phyloP scores from a whole-genome alignment of 495 filamentous ascomycete species.

The Pseudoneurospora amorphoporcata region DNA sequence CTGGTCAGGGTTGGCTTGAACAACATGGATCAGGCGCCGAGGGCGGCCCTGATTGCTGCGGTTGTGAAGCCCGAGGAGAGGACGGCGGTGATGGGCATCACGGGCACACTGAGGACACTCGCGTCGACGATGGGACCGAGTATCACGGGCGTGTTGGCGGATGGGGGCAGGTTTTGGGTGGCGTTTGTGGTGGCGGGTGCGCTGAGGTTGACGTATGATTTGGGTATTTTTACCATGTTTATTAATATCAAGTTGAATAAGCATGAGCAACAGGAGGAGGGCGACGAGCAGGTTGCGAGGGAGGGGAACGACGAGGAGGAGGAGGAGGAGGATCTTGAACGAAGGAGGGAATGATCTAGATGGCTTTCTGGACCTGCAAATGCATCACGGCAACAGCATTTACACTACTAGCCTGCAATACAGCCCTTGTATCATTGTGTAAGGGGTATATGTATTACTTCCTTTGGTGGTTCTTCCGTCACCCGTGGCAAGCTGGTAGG shows the following conservation, averaged over 20 bases:
- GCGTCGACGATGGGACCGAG: conserved; percentile 55
- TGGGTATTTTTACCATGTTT: conserved; percentile 63
- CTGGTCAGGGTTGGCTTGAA: conserved; percentile 50
- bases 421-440: not conserved
- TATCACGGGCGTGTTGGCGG: conserved; percentile 62
- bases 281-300: not conserved
- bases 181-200: conserved; percentile 65
- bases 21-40: conserved; percentile 73
- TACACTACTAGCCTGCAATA: not conserved
- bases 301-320: not conserved
- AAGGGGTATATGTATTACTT: not conserved
- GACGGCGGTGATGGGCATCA: conserved; percentile 69
- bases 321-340: not conserved
- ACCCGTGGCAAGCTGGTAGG: not conserved
- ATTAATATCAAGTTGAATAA: conserved; percentile 36
- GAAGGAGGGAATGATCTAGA: not conserved
- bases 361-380: not conserved
- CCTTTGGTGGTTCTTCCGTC: not conserved
- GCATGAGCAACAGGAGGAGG: conserved; percentile 17
- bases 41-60: conserved; percentile 69
- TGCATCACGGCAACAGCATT: not conserved
- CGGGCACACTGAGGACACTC: conserved; percentile 59
- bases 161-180: conserved; percentile 53
- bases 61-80: conserved; percentile 64
- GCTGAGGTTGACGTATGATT: conserved; percentile 60